Base-by-base conservation (phyloP, 1,284 basidiomycete species). In the Peniophora sp. region DNA sequence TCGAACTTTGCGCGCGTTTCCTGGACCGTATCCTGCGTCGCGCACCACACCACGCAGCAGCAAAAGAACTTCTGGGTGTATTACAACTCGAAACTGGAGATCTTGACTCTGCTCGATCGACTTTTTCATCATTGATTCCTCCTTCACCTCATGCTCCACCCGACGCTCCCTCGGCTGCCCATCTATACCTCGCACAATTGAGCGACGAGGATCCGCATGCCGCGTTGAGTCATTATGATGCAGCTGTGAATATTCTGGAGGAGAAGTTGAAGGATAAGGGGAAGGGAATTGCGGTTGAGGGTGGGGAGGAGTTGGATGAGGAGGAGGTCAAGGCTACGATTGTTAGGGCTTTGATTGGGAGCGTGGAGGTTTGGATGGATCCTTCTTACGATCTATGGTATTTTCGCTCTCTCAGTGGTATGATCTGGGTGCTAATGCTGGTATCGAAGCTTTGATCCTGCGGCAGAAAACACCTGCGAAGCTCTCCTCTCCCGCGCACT, bases 321-420 rank as follows among this genome's bases (percentile, higher is more conserved):
- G 62, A 67, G 2, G 89, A 93, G 63, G 67, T 85, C 45, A 81
- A 76, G 63, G 77, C 71, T 50, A 92, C 83, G 61, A 85, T 89
- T 36, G 85, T 92, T 5, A 74, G 86, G n/a, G 91, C 92, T 1
- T 72, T 96, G 23, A 81, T 96, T 19, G 89, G 89, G 16, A 95
- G 96, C 80, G 89, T 96, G 16, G 94, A 97, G 66, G 87, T 97
- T 25, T 97, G 93, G 89, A 93, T 97, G 86, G 91, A 94, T 60
- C 86, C 85, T 23, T 75, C 76, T 2, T 83, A 85, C 58, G 92
- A 96, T 71, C 72, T 97, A 45, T 97, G 94, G 94, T 90, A 60
- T 52, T n/a, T n/a, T n/a, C n/a, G n/a, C n/a, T n/a, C n/a, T n/a
- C n/a, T n/a, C n/a, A n/a, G n/a, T n/a, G n/a, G n/a, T n/a, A n/a